These are phyloP conservation scores for Neocatenulostroma microsporum DNA, from an alignment of 2,329 filamentous ascomycete species.

Conservation along the genomic window DNA sequence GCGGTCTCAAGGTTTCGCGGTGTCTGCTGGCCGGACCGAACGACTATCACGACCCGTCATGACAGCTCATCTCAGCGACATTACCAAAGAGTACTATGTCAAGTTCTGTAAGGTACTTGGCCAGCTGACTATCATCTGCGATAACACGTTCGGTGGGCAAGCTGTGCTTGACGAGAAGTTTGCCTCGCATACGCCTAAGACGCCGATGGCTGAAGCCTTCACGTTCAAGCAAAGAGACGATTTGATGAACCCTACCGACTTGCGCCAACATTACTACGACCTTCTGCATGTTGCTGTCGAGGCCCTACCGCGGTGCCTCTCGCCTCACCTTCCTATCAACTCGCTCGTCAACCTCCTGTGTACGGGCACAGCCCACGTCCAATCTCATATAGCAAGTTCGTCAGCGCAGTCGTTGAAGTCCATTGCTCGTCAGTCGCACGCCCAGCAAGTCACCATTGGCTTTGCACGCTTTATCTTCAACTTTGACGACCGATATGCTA, in stretches of 20 bases:
- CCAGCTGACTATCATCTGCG: constrained; percentile 92
- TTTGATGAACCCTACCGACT: constrained; percentile 62
- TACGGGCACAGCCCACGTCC: constrained; percentile 92
- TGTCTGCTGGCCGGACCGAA: constrained; percentile 49
- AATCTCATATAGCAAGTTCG: constrained; percentile 82
- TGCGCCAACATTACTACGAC: constrained; percentile 93
- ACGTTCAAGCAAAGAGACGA: constrained; percentile 82
- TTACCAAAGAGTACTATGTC: constrained; percentile 74
- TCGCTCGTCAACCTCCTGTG: constrained; percentile 90
- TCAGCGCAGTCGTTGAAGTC: constrained; percentile 91
- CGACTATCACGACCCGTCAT: constrained; percentile 58
- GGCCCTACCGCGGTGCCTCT: constrained; percentile 86
- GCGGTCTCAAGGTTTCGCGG: constrained; percentile 28
- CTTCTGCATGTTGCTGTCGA: constrained; percentile 92
- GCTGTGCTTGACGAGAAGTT: constrained; percentile 95
- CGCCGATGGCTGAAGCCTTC: constrained; percentile 89
- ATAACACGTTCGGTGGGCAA: constrained; percentile 94
- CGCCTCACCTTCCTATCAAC: constrained; percentile 84
- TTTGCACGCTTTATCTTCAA: constrained; percentile 98
- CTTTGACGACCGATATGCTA: constrained; percentile 94
- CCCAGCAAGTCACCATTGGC: constrained; percentile 91
- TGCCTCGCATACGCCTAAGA: constrained; percentile 77
- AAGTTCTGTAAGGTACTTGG: constrained; percentile 92
- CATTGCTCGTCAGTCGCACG: constrained; percentile 85
- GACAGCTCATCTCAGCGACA: constrained; percentile 59